Evolutionary conservation across 1,284 basidiomycete species (phyloP).

Genomic region (Takashimella tepidaria): DNA sequence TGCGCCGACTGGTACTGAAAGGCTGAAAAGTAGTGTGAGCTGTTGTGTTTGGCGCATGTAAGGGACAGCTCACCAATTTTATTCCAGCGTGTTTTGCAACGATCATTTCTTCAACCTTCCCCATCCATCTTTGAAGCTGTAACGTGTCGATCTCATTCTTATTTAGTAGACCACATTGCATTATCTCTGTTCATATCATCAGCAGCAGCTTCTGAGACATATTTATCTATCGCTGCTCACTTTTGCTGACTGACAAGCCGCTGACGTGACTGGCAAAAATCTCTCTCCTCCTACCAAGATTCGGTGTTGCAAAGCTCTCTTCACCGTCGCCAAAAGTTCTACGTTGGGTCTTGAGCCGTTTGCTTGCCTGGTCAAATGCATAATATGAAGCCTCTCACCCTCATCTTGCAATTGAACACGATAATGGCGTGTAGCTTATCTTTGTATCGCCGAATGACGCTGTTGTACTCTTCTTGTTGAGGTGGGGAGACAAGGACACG

Average conservation of each 20-base stretch:
- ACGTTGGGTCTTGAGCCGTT: conserved; percentile 26
- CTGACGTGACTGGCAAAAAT: conserved; percentile 41
- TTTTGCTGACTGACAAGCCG: conserved; percentile 43
- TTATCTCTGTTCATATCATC: conserved; percentile 37
- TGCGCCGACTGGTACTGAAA: conserved; percentile 36
- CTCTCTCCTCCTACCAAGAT: conserved; percentile 34
- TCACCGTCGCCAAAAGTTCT: conserved; percentile 42
- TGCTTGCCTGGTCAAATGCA: conserved; percentile 29
- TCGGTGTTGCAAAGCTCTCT: conserved; percentile 42
- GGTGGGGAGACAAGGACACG: conserved; percentile 43
- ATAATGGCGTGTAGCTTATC: conserved; percentile 41
- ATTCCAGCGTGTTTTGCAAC: conserved; percentile 46
- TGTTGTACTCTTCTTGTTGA: conserved; percentile 45
- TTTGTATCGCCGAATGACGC: conserved; percentile 38
- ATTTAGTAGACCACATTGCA: conserved; percentile 46
- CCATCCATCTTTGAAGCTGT: conserved; percentile 37
- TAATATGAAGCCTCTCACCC: conserved; percentile 37
- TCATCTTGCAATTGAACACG: conserved; percentile 47
- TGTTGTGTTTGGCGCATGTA: background rate
- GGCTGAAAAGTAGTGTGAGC: conserved; percentile 18
- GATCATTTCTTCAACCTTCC: conserved; percentile 38
- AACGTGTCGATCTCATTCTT: conserved; percentile 29
- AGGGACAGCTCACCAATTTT: conserved; percentile 30
- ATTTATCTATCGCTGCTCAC: conserved; percentile 17
- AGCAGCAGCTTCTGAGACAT: conserved; percentile 4